Base-by-base conservation (phyloP, 2,329 filamentous ascomycete genomes). In the Chaetomium globosum region DNA sequence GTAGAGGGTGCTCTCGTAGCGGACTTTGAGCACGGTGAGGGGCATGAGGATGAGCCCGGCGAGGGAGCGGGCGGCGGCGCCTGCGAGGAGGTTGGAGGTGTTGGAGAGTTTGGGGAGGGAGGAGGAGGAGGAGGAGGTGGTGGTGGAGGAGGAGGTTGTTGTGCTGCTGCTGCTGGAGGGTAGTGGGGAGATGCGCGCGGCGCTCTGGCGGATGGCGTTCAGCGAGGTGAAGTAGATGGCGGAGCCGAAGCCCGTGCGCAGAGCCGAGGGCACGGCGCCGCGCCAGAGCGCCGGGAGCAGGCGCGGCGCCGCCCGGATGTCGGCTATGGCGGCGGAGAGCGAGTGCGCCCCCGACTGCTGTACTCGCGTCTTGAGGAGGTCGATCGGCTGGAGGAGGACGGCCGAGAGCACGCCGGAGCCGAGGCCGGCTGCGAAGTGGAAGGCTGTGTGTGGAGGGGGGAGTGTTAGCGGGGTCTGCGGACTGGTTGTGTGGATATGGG, bases 11-110 rank as follows among this genome's bases (percentile, higher is more conserved):
- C 90, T 94, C 77, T 99, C 95, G 75, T 96, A 98, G 53, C 95
- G 91, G 52, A 98, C 95, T 75, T 99, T 99, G 73, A 99, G 89
- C 53, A 99, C 89, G 1, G 95, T 99, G 67, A 98, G 86, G 1
- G 95, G 95, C 91, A 97, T 98, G 79, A 98, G 87, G 54, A 96
- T 80, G 74, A 97, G 91, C 46, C 95, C 95, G 0, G 94, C 94
- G 60, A 90, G 88, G 1, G 92, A 93, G 61, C 95, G 85, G 28
- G 95, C 93, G 21, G 88, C 82, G 7, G 93, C 93, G 10, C 95
- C 95, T 0, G 94, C 93, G 13, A 90, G 80, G 23, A 99, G 83
- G 74, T 99, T 99, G 59, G 89, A 91, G 3, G 89, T 86, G 74
- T 95, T 92, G 68, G 89, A 91, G 54, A 98, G 84, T 70, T 90